Conservation (phyloP, 257 asterid species). For the Cruciata laevipes region DNA sequence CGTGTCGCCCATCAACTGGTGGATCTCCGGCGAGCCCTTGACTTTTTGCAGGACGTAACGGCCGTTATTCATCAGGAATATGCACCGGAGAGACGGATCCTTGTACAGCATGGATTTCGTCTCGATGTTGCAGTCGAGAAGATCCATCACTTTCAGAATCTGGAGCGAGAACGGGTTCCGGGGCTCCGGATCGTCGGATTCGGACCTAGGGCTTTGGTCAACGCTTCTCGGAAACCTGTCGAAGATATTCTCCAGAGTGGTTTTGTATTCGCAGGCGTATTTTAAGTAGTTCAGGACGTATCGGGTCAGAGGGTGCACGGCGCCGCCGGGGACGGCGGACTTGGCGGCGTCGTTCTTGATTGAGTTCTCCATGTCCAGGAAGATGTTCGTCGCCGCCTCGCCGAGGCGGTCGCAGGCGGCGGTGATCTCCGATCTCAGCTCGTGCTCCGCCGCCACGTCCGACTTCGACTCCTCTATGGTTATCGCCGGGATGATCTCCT, state of each 20-base stretch:
- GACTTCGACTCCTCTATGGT: slow-evolving; percentile 21
- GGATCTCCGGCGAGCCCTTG: slow-evolving; percentile 55
- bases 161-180: slow-evolving; percentile 44
- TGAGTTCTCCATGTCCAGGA: slow-evolving; percentile 62
- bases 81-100: slow-evolving; percentile 49
- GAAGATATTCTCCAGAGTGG: slow-evolving; percentile 47
- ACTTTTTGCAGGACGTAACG: slow-evolving; percentile 72
- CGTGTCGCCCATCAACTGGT: slow-evolving; percentile 62
- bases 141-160: slow-evolving; percentile 52
- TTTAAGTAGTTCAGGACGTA: slow-evolving; percentile 77
- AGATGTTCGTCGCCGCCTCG: slow-evolving; percentile 47
- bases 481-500: slow-evolving; percentile 35
- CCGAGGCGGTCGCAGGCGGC: slow-evolving; percentile 51
- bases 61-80: slow-evolving; percentile 86
- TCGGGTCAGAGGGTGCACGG: slow-evolving; percentile 84
- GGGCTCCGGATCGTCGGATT: neutral
- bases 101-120: slow-evolving; percentile 48
- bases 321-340: slow-evolving; percentile 77
- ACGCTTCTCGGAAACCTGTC: slow-evolving; percentile 18
- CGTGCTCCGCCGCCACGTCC: slow-evolving; percentile 25
- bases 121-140: slow-evolving; percentile 48
- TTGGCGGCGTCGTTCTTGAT: slow-evolving; percentile 52
- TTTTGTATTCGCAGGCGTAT: slow-evolving; percentile 62
- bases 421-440: slow-evolving; percentile 36
- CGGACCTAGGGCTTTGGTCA: slow-evolving; percentile 11